Conservation (phyloP, 2,329 filamentous ascomycete genomes). For the Aurifilum marmelostoma region DNA sequence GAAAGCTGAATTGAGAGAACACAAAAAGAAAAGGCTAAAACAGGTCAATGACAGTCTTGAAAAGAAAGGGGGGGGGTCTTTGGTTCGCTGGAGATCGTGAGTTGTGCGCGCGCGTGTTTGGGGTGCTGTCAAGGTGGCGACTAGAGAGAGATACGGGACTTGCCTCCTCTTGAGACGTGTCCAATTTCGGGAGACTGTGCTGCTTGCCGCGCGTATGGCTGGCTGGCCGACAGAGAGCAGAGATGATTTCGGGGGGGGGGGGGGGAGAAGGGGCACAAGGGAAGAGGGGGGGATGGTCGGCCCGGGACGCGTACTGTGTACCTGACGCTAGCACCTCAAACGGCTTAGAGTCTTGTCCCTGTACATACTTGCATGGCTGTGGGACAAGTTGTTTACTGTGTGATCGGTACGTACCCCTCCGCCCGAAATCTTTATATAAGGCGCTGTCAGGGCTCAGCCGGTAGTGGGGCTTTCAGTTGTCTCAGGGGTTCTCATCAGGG, state of each 20-base stretch:
- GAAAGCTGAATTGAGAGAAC: neutral
- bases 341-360: neutral
- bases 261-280: no score
- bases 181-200: conserved; percentile 26
- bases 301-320: conserved; percentile 8
- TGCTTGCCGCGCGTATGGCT: neutral
- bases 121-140: neutral
- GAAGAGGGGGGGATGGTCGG: conserved; percentile 1
- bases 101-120: neutral
- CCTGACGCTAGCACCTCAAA: conserved; percentile 13
- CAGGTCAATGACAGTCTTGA: neutral
- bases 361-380: no score
- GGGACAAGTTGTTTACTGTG: no score
- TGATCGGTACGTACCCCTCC: neutral
- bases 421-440: neutral
- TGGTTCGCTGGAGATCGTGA: neutral
- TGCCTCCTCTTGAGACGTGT: conserved; percentile 24
- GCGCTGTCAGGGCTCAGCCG: neutral
- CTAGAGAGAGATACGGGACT: neutral
- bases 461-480: neutral
- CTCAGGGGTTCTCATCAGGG: neutral
- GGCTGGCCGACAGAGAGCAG: neutral
- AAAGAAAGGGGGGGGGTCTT: neutral
- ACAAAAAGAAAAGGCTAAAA: neutral
- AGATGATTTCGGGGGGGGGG: neutral